Conservation (phyloP, 2,329 filamentous ascomycete species). For the Emergomyces orientalis region DNA sequence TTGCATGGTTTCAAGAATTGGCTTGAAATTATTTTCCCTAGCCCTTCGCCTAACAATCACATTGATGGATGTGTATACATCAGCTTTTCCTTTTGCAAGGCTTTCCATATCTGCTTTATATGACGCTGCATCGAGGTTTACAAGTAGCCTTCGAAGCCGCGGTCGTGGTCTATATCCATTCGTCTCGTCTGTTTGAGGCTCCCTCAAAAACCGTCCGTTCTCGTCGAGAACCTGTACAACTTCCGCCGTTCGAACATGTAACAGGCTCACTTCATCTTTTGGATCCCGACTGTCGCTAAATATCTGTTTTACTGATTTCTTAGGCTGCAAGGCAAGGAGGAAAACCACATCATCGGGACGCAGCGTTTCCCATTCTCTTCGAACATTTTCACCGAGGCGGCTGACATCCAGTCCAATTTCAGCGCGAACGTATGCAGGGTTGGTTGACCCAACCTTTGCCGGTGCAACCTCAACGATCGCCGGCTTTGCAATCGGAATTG, state of each 20-base stretch:
- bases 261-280: conserved; percentile 56
- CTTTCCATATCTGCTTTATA: conserved; percentile 69
- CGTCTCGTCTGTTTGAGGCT: conserved; percentile 43
- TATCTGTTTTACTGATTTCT: conserved; percentile 29
- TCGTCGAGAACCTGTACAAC: conserved; percentile 81
- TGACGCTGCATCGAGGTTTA: conserved; percentile 69
- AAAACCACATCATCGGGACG: conserved; percentile 85
- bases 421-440: conserved; percentile 74
- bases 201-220: conserved; percentile 63
- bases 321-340: conserved; percentile 63
- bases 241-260: conserved; percentile 69
- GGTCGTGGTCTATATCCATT: conserved; percentile 54
- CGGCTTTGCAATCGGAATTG: conserved; percentile 73
- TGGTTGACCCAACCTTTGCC: conserved; percentile 69
- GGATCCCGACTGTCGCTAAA: conserved; percentile 16
- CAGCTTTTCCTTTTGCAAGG: conserved; percentile 55
- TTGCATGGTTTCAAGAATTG: conserved; percentile 84
- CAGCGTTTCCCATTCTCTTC: conserved; percentile 82
- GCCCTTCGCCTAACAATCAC: conserved; percentile 72
- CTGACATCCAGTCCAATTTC: conserved; percentile 80
- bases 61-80: conserved; percentile 79
- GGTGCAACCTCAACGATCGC: conserved; percentile 80
- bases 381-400: conserved; percentile 63
- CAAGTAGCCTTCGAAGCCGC: conserved; percentile 58
- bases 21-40: conserved; percentile 94